Conservation (phyloP, 192 early-diverging fungal genomes). For the Phycomyces blakesleeanus region DNA sequence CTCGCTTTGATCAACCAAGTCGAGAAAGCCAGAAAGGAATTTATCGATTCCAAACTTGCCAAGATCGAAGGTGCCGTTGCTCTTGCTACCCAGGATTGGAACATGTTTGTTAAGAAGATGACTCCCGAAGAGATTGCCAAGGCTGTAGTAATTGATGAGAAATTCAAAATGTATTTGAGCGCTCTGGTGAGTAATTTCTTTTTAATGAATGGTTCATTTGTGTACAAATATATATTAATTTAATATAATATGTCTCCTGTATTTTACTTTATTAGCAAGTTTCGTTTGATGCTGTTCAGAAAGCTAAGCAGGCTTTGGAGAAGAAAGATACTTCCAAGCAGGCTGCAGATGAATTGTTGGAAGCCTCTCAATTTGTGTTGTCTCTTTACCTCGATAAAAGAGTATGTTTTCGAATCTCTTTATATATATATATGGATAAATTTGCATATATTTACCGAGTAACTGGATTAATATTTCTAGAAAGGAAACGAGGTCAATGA, state of each 20-base stretch:
- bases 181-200: conserved; percentile 58
- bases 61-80: conserved; percentile 49
- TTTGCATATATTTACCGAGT: conserved; percentile 2
- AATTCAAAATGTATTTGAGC: conserved; percentile 73
- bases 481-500: conserved; percentile 73
- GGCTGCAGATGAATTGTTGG: conserved; percentile 45
- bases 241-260: neutral
- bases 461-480: conserved; percentile 14
- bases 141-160: conserved; percentile 43
- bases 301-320: conserved; percentile 42
- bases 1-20: conserved; percentile 54
- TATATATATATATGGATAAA: neutral
- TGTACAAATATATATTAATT: neutral
- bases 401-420: no score
- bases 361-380: conserved; percentile 48
- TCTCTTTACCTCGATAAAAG: conserved; percentile 50
- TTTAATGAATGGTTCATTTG: neutral
- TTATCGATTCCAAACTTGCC: conserved; percentile 55
- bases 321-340: conserved; percentile 38
- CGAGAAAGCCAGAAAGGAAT: conserved; percentile 57
- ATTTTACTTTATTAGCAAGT: conserved; percentile 27
- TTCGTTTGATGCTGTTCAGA: conserved; percentile 36
- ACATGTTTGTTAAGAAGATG: conserved; percentile 48
- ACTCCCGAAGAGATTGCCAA: conserved; percentile 43
- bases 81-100: conserved; percentile 50